Conservation (phyloP, 1,284 basidiomycete genomes). For the Thelephora terrestris region DNA sequence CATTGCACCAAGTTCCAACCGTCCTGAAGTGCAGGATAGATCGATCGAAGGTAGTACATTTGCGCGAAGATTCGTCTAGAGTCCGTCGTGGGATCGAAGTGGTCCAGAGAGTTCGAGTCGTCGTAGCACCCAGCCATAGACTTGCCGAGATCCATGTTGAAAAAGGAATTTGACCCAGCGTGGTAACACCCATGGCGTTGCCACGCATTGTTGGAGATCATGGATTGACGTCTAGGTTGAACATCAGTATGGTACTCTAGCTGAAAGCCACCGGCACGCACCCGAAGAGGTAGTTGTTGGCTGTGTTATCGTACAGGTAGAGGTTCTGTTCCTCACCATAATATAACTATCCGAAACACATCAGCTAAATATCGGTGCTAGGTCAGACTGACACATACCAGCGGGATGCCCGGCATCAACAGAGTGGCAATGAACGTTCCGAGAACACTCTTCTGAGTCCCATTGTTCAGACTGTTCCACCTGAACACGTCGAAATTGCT, state of each 20-base stretch:
- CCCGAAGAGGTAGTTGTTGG: conserved; percentile 83
- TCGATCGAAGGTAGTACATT: conserved; percentile 57
- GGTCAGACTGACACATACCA: conserved; percentile 54
- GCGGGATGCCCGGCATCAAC: conserved; percentile 79
- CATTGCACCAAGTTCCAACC: conserved; percentile 72
- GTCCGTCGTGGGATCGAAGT: conserved; percentile 83
- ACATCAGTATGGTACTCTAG: not conserved
- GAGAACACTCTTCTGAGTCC: conserved; percentile 64
- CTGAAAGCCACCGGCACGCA: conserved; percentile 24
- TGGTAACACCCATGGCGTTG: conserved; percentile 86
- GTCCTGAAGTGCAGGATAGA: conserved; percentile 72
- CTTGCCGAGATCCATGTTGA: conserved; percentile 77
- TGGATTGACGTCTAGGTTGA: conserved; percentile 71
- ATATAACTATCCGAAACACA: conserved; percentile 38
- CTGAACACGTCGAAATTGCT: conserved; percentile 91
- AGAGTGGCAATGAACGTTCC: conserved; percentile 71
- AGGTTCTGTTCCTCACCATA: conserved; percentile 88
- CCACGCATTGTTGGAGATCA: conserved; percentile 80
- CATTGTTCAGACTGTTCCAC: conserved; percentile 81
- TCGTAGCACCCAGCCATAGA: conserved; percentile 74
- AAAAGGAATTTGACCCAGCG: conserved; percentile 84
- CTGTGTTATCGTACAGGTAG: conserved; percentile 76
- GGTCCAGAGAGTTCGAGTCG: conserved; percentile 83
- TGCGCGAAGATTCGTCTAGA: conserved; percentile 65
- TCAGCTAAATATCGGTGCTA: no score